Evolutionary conservation across 2,329 filamentous ascomycete species (phyloP), one percentile per base, ranked within the genome.

Genomic region (Epichloe gansuensis): DNA sequence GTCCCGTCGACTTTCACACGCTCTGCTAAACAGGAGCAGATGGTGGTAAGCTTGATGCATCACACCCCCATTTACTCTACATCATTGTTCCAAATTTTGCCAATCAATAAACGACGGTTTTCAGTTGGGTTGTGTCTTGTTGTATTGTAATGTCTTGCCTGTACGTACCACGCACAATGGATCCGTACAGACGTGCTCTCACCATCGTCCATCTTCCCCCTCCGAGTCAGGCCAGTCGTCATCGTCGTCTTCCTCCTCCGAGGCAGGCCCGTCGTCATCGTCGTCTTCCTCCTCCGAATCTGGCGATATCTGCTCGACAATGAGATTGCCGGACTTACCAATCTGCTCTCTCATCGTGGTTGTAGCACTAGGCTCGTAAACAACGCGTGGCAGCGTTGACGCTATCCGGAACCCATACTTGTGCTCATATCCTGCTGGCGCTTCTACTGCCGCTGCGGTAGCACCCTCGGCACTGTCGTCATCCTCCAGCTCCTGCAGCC

Each of bases 361-460:
- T 0, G 78, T 78, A 39, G 74, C 72, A 52, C 82, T 81, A 5
- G 91, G 72, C 55, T 86, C 83, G 66, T 88, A 91, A 35, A 93
- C 87, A 54, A 84, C 80, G 50, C 93, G 76, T 5, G 93, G 93
- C 76, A 98, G 82, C 0, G 89, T 84, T 28, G 85, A 88, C 3
- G 91, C 89, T 45, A 98, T 80, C 53, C 80, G 80, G 69, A 98
- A 98, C n/a, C 72, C 72, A 70, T 93, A 98, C 60, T 83, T 74
- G 66, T 97, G 91, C 58, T 83, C 74, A 64, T 93, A 97, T 12
- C 51, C 54, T 12, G 47, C 52, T 37, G 60, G 60, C 23, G 38
- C 51, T 9, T 53, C 51, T 37, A 43, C 46, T 13, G 25, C 17
- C 7, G 45, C 17, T 7, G 28, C 38, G 9, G 37, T 28, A 9